Percentiles rank a stretch among this genome's conserved stretches.
Conservation (phyloP, 257 asterid genomes). For the Verbena officinalis region DNA sequence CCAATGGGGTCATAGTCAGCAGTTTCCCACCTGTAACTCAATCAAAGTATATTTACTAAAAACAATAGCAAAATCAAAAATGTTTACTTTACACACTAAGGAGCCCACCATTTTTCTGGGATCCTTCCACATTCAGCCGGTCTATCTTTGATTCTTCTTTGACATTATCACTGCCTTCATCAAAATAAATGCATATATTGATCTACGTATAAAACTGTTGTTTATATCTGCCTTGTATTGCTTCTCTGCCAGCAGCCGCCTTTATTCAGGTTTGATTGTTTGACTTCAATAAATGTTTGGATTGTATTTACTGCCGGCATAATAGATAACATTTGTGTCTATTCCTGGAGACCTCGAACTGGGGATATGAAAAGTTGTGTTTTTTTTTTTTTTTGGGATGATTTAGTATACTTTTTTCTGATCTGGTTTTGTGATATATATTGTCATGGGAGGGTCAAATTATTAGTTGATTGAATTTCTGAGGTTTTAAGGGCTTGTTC, state of each 20-base stretch:
- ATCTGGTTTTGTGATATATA: conserved; percentile 21
- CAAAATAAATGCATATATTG: conserved; percentile 6
- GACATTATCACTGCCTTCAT: conserved; percentile 21
- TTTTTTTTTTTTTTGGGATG: conserved; percentile 31
- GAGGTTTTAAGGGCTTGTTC: conserved; percentile 16
- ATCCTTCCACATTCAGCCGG: conserved; percentile 34
- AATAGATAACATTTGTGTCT: background rate
- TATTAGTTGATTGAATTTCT: conserved; percentile 14
- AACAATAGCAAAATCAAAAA: background rate
- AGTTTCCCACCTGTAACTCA: conserved; percentile 12
- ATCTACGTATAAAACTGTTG: background rate
- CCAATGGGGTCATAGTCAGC: background rate
- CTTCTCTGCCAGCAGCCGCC: conserved; percentile 38
- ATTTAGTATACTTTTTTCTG: conserved; percentile 7
- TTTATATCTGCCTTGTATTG: background rate
- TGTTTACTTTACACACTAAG: conserved; percentile 23
- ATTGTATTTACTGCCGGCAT: conserved; percentile 22
- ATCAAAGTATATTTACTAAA: conserved; percentile 14
- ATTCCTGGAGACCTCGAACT: conserved; percentile 13
- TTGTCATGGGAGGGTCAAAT: background rate
- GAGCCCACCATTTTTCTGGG: conserved; percentile 41
- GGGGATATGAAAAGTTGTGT: conserved; percentile 9
- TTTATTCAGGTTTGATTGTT: conserved; percentile 46
- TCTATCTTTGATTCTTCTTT: conserved; percentile 27
- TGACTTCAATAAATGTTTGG: conserved; percentile 48